phyloP scores from a whole-genome alignment of 2,329 filamentous ascomycete species.

The Amylocarpus encephaloides region DNA sequence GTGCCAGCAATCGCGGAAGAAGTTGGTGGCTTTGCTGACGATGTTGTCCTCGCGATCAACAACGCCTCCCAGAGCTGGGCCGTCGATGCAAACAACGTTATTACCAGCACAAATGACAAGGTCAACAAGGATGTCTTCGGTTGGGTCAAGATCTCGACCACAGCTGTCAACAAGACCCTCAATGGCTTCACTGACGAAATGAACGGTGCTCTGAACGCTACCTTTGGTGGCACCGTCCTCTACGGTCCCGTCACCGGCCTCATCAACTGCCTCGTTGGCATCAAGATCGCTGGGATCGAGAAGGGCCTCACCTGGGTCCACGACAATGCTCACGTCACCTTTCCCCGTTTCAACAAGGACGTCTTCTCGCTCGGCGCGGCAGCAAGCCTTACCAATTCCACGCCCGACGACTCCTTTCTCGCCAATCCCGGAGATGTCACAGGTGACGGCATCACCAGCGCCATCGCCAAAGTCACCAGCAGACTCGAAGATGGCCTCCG shows the following conservation, averaged over 20 bases:
- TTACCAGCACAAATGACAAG: conserved; percentile 54
- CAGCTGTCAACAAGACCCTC: conserved; percentile 77
- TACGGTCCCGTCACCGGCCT: conserved; percentile 72
- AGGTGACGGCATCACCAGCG: conserved; percentile 73
- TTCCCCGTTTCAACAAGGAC: conserved; percentile 72
- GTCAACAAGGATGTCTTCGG: conserved; percentile 82
- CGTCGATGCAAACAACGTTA: conserved; percentile 53
- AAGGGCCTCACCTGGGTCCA: conserved; percentile 90
- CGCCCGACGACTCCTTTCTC: conserved; percentile 63
- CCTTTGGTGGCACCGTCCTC: conserved; percentile 78
- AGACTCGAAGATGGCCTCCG: conserved; percentile 63
- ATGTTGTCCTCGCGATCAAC: conserved; percentile 55
- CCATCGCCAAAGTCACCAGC: conserved; percentile 62
- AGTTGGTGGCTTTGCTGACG: conserved; percentile 59
- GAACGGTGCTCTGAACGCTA: conserved; percentile 62
- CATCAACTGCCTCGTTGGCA: conserved; percentile 76
- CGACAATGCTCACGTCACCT: conserved; percentile 74
- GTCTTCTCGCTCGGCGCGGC: conserved; percentile 77
- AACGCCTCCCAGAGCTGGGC: conserved; percentile 62
- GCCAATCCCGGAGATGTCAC: conserved; percentile 67
- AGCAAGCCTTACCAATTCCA: conserved; percentile 51
- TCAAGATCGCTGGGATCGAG: conserved; percentile 81
- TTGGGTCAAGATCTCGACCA: conserved; percentile 80
- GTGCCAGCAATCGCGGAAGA: conserved; percentile 58
- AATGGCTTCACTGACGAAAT: conserved; percentile 77